phyloP scores from a whole-genome alignment of 805 yeast species.

The Ogataea ganodermae region DNA sequence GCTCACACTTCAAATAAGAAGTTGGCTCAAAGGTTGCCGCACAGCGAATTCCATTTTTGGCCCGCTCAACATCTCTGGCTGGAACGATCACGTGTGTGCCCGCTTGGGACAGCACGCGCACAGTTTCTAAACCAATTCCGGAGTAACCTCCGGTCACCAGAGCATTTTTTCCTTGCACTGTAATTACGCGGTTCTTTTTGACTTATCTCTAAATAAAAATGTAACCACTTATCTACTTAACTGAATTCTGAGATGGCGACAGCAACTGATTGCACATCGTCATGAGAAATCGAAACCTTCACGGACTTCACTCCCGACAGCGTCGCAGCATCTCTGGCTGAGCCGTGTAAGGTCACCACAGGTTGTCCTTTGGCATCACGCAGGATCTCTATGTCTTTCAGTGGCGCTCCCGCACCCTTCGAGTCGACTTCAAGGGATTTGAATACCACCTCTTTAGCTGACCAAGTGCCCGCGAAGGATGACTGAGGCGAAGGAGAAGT shows the following conservation, averaged over 20 bases:
- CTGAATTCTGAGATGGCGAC: constrained; percentile 75
- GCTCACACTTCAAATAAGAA: too few relatives aligned
- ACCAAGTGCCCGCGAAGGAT: constrained; percentile 97
- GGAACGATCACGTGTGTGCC: constrained; percentile 7
- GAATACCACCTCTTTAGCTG: constrained; percentile 99
- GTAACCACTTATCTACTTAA: too few relatives aligned
- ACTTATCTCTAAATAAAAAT: too few relatives aligned
- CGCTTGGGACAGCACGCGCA: background rate
- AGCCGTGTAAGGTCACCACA: constrained; percentile 70
- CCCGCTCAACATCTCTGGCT: background rate
- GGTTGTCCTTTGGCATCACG: constrained; percentile 82
- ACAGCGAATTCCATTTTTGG: too few relatives aligned
- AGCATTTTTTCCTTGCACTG: constrained; percentile 6
- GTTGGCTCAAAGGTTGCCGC: too few relatives aligned
- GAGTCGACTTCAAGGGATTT: constrained; percentile 88
- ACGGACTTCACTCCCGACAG: constrained; percentile 68
- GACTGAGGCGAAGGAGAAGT: constrained; percentile 78
- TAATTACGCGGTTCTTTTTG: too few relatives aligned
- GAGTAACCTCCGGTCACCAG: constrained; percentile 7
- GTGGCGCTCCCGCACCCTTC: constrained; percentile 93
- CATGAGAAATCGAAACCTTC: constrained; percentile 92
- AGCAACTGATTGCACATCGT: constrained; percentile 96
- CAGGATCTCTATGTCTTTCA: constrained; percentile 85
- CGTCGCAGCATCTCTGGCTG: constrained; percentile 73
- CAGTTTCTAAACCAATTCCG: constrained; percentile 5